These are phyloP conservation scores for Aspergillus olivimuriae DNA, from an alignment of 495 filamentous ascomycete genomes.

Conservation along the genomic window DNA sequence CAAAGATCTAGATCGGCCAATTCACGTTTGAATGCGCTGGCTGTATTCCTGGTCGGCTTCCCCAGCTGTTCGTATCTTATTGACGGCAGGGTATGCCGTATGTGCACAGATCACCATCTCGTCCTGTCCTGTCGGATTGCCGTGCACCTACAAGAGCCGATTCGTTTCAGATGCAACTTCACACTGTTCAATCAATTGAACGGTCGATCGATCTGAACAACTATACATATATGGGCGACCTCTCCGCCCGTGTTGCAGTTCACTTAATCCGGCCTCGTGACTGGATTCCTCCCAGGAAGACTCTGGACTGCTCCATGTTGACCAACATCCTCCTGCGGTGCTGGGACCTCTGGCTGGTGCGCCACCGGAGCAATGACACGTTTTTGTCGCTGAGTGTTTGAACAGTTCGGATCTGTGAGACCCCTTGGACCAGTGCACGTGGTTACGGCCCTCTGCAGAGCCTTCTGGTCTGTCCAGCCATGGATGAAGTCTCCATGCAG, in stretches of 20 bases:
- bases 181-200: too few relatives aligned
- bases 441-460: constrained; percentile 9
- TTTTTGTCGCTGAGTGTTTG: constrained; percentile 11
- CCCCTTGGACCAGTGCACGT: constrained; percentile 15
- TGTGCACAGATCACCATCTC: too few relatives aligned
- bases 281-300: constrained; percentile 15
- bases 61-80: too few relatives aligned
- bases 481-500: constrained; percentile 24
- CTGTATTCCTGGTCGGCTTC: too few relatives aligned
- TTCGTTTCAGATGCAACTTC: too few relatives aligned
- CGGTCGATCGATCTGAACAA: neutral
- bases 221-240: neutral
- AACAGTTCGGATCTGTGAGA: constrained; percentile 9
- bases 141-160: neutral
- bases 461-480: constrained; percentile 16
- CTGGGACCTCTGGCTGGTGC: constrained; percentile 5
- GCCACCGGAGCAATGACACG: constrained; percentile 2
- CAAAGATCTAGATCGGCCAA: neutral
- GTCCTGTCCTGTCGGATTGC: neutral
- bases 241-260: neutral
- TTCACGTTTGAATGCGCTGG: neutral
- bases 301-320: constrained; percentile 9
- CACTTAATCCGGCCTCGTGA: constrained; percentile 5
- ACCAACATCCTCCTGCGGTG: constrained; percentile 14
- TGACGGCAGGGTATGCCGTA: too few relatives aligned